Conservation (phyloP, 2,329 filamentous ascomycete species). For the Ophiostoma piceae region DNA sequence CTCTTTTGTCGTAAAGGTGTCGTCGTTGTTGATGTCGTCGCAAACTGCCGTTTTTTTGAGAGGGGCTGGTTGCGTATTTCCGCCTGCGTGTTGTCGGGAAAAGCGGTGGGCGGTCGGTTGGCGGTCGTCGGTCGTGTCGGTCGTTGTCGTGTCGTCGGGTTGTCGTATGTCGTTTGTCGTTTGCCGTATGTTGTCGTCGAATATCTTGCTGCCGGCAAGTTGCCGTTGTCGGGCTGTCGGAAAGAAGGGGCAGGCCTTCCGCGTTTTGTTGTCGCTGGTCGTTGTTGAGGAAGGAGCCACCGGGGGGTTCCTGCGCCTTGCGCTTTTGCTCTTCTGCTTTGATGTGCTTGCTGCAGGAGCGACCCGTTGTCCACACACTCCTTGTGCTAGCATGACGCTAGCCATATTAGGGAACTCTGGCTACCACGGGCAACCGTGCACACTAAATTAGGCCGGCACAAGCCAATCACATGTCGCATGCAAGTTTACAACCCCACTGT, state of each 20-base stretch:
- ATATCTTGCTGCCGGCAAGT: constrained; percentile 8
- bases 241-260: constrained; percentile 13
- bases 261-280: constrained; percentile 16
- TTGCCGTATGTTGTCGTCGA: background rate
- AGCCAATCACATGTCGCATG: constrained; percentile 19
- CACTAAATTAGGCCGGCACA: background rate
- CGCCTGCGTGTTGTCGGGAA: background rate
- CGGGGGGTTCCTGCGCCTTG: background rate
- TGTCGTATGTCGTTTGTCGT: constrained; percentile 11
- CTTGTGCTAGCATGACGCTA: constrained; percentile 29
- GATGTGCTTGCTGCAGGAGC: constrained; percentile 2
- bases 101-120: constrained; percentile 17
- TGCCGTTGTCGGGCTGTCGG: constrained; percentile 18
- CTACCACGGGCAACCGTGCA: constrained; percentile 31
- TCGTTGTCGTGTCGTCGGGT: constrained; percentile 12
- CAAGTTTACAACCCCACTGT: background rate
- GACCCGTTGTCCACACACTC: constrained; percentile 20
- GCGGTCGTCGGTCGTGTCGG: constrained; percentile 16
- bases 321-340: constrained; percentile 13
- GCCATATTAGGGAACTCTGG: constrained; percentile 23
- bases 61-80: background rate
- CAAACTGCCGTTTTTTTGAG: constrained; percentile 6
- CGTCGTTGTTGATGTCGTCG: constrained; percentile 16
- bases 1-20: background rate
- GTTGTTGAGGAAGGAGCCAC: constrained; percentile 21